phyloP scores from a whole-genome alignment of 2,329 filamentous ascomycete genomes.

The Delphinella strobiligena region DNA sequence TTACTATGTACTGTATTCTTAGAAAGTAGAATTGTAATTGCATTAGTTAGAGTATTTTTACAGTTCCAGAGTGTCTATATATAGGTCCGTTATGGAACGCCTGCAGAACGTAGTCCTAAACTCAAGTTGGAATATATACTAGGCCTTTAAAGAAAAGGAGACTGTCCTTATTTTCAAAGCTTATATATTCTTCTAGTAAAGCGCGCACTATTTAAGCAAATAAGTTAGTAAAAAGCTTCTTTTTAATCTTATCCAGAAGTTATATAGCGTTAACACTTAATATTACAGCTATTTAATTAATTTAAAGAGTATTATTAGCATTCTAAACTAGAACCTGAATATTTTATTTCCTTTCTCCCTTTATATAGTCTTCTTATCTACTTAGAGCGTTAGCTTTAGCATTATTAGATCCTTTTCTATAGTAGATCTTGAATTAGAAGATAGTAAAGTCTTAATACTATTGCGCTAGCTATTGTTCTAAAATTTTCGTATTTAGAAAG shows the following conservation, averaged over 20 bases:
- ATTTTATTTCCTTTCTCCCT: constrained; percentile 5
- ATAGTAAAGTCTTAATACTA: constrained; percentile 8
- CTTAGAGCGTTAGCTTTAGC: constrained; percentile 10
- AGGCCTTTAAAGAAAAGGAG: no score
- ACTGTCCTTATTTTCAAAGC: neutral
- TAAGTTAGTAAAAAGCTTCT: constrained; percentile 4
- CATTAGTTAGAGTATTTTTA: neutral
- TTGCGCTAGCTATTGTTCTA: constrained; percentile 6
- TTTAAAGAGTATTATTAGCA: constrained; percentile 7
- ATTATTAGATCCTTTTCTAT: constrained; percentile 9
- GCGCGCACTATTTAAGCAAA: neutral
- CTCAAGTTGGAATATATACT: no score
- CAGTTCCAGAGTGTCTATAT: constrained; percentile 2
- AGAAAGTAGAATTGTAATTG: neutral
- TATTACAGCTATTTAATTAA: constrained; percentile 6
- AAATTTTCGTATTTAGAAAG: constrained; percentile 11
- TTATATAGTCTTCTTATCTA: constrained; percentile 9
- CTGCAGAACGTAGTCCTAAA: no score
- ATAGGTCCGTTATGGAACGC: constrained; percentile 1
- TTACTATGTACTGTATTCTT: constrained; percentile 3
- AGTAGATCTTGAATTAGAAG: constrained; percentile 11
- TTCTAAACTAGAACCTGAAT: no score
- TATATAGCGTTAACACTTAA: constrained; percentile 2
- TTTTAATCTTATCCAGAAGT: constrained; percentile 1
- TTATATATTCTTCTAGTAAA: constrained; percentile 2